Conservation (phyloP, 2,329 filamentous ascomycete genomes). For the Claviceps africana region DNA sequence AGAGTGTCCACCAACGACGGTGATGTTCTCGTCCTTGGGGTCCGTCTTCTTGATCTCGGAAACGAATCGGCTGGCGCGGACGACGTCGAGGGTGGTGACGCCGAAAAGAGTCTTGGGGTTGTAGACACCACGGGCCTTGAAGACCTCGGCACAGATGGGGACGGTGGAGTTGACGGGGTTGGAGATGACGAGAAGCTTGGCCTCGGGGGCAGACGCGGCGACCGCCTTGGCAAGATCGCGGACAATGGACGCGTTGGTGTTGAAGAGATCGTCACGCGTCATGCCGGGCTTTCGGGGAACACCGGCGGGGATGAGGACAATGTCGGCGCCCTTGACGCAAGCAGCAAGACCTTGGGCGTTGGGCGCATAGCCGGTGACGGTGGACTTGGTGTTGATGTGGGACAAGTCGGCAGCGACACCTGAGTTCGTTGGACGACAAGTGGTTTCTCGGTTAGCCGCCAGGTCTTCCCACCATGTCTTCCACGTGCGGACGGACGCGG, state of each 20-base stretch:
- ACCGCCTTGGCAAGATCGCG: slow-evolving; percentile 93
- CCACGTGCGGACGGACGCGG: neutral
- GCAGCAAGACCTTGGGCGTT: slow-evolving; percentile 60
- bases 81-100: slow-evolving; percentile 97
- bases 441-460: neutral
- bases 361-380: slow-evolving; percentile 77
- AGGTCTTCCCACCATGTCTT: neutral
- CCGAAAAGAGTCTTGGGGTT: slow-evolving; percentile 98
- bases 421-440: slow-evolving; percentile 20
- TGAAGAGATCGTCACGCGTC: slow-evolving; percentile 99
- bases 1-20: slow-evolving; percentile 92
- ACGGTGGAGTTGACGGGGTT: slow-evolving; percentile 99
- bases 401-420: slow-evolving; percentile 96
- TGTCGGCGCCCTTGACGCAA: slow-evolving; percentile 74
- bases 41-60: slow-evolving; percentile 83
- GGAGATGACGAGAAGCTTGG: slow-evolving; percentile 93
- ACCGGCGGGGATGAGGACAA: slow-evolving; percentile 95
- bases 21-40: slow-evolving; percentile 85
- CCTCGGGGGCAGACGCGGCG: slow-evolving; percentile 76
- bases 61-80: slow-evolving; percentile 96
- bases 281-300: slow-evolving; percentile 99
- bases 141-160: slow-evolving; percentile 91
- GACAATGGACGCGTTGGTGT: slow-evolving; percentile 99
- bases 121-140: slow-evolving; percentile 92
- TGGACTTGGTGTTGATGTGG: slow-evolving; percentile 98